Evolutionary conservation across 2,329 filamentous ascomycete genomes (phyloP), one percentile per base, ranked within the genome.

Genomic region (Arthrobotrys sphaeroides): DNA sequence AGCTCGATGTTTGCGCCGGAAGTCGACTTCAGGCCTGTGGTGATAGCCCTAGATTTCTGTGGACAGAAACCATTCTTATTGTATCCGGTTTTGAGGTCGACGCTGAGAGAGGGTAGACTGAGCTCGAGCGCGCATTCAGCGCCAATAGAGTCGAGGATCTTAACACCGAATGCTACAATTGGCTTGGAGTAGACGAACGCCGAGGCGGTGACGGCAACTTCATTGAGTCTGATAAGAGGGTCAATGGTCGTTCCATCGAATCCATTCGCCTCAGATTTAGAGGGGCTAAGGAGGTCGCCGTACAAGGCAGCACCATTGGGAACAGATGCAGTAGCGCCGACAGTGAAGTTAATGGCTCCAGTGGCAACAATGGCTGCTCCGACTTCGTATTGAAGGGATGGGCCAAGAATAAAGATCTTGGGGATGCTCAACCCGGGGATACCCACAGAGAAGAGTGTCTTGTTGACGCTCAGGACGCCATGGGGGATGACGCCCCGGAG

Each of bases 81-180:
- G 18, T 59, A 80, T 18, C 69, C 78, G n/a, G 73, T 66, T 38
- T 45, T 66, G 7, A 78, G 31, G 16, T 60, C 45, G 10, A 68
- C 59, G 20, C 45, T 73, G 45, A 79, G 53, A 13, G 51, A 61
- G 18, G 79, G 79, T 9, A 79, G n/a, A 3, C 72, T 73, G 24
- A 79, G 31, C 43, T 77, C 77, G 5, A 80, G 53, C 2, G 74
- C 77, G 18, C 73, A 77, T 42, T 78, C 76, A 10, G 74, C 45
- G 22, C 78, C 79, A 10, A 73, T 77, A 10, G 65, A 57, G 16
- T 73, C 76, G 16, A 77, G 51, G 20, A 81, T 65, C 18, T 80
- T 79, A n/a, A 80, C 55, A 10, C 79, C 80, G 40, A 80, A 78
- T 5, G 79, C 78, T 18, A 81, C 59, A n/a, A 77, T 74, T 1